Percentiles rank a stretch among this genome's conserved stretches.
Conservation (phyloP, 164 flowering plant genomes). For the Vitis riparia region DNA sequence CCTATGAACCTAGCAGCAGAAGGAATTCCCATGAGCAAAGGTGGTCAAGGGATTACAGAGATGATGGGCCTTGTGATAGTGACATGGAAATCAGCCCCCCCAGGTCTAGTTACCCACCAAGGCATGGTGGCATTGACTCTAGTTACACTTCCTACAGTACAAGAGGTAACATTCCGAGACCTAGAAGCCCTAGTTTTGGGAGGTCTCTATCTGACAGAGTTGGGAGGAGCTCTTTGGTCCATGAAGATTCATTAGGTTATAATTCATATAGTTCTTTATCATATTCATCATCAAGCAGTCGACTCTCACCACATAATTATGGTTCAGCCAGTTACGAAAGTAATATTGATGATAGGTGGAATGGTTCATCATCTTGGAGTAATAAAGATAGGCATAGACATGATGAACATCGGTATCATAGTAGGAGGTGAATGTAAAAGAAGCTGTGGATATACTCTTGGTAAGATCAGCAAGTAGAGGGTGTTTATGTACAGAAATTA, state of each 20-base stretch:
- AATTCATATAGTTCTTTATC: constrained; percentile 17
- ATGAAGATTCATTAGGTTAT: constrained; percentile 34
- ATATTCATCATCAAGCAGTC: constrained; percentile 23
- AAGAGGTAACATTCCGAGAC: constrained; percentile 25
- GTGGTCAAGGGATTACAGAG: constrained; percentile 47
- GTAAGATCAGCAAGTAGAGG: too few species aligned
- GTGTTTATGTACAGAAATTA: too few species aligned
- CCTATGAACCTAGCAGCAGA: constrained; percentile 37
- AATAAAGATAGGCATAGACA: neutral
- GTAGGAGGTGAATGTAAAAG: constrained; percentile 15
- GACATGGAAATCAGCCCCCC: constrained; percentile 37
- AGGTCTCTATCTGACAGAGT: constrained; percentile 60
- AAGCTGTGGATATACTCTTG: too few species aligned
- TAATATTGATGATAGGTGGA: constrained; percentile 4
- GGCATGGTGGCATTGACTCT: constrained; percentile 39
- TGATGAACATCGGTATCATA: constrained; percentile 12
- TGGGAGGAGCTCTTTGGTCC: constrained; percentile 40
- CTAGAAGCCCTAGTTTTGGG: constrained; percentile 45
- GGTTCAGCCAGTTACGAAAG: constrained; percentile 15
- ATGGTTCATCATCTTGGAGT: constrained; percentile 3
- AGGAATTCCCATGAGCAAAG: constrained; percentile 42
- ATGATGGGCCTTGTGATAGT: constrained; percentile 65
- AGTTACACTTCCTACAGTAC: constrained; percentile 28
- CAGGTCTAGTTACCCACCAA: constrained; percentile 37
- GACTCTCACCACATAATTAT: constrained; percentile 18